Percentiles rank a stretch among this genome's conserved stretches.
Evolutionary conservation across 192 early-diverging fungal species (phyloP).

Genomic region (Bifiguratus adelaidae): DNA sequence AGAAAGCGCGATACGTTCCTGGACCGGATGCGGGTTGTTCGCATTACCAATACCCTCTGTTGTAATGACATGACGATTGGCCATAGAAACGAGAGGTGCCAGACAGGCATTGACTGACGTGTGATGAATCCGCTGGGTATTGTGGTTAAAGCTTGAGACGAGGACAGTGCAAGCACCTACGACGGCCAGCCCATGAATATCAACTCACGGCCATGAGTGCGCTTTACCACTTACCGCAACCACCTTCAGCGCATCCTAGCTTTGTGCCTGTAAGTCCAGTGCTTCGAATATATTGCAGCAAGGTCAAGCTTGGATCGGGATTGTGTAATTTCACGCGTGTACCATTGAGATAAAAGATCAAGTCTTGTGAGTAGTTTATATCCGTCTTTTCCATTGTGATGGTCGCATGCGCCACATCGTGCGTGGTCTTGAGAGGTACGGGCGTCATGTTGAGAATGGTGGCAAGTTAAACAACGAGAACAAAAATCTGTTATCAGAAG

Average conservation of each 20-base stretch:
- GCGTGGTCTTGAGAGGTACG: too few species aligned
- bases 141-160: conserved; percentile 41
- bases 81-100: conserved; percentile 52
- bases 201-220: background rate
- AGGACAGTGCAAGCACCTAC: conserved; percentile 62
- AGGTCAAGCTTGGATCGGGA: conserved; percentile 51
- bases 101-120: conserved; percentile 55
- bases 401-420: too few species aligned
- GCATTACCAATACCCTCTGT: conserved; percentile 65
- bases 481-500: too few species aligned
- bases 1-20: conserved; percentile 60
- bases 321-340: conserved; percentile 33
- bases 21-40: conserved; percentile 61
- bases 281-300: conserved; percentile 55
- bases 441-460: too few species aligned
- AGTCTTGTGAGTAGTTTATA: too few species aligned
- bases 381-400: too few species aligned
- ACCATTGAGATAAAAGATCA: conserved; percentile 54
- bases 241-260: conserved; percentile 77
- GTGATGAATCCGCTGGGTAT: conserved; percentile 18
- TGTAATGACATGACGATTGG: conserved; percentile 70
- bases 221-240: conserved; percentile 39
- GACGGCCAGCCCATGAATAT: conserved; percentile 26
- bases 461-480: too few species aligned
- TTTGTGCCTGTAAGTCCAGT: conserved; percentile 63